These are phyloP conservation scores for Fraxinus excelsior DNA, from an alignment of 257 asterid species.

Conservation along the genomic window DNA sequence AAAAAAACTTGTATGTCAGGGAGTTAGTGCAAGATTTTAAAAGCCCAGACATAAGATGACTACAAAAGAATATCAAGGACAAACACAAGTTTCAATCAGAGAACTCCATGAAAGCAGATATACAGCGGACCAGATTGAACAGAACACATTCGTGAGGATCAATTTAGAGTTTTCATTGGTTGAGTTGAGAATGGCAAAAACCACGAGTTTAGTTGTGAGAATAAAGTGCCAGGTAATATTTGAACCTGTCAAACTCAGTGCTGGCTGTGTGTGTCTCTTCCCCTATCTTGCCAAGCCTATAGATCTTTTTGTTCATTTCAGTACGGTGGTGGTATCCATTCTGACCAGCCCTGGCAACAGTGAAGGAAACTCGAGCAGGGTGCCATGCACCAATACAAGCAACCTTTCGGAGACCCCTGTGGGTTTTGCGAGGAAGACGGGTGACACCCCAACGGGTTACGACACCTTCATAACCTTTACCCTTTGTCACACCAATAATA, in stretches of 20 bases:
- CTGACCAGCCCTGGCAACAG: slow-evolving; percentile 69
- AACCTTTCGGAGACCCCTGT: slow-evolving; percentile 69
- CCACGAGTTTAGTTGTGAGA: neutral
- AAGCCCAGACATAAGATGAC: neutral
- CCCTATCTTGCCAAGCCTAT: slow-evolving; percentile 61
- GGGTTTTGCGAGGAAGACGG: slow-evolving; percentile 64
- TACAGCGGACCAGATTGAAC: too few relatives aligned
- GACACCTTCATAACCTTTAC: slow-evolving; percentile 67
- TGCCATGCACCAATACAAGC: slow-evolving; percentile 76
- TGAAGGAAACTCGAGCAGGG: slow-evolving; percentile 63
- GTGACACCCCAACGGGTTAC: slow-evolving; percentile 81
- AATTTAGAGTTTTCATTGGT: neutral
- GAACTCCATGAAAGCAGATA: neutral
- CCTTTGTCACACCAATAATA: slow-evolving; percentile 63
- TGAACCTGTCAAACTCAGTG: slow-evolving; percentile 58
- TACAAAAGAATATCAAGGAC: neutral
- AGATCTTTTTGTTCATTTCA: slow-evolving; percentile 64
- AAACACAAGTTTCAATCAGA: neutral
- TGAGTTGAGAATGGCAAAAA: neutral
- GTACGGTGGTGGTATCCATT: slow-evolving; percentile 69
- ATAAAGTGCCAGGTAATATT: neutral
- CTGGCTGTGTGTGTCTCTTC: slow-evolving; percentile 47
- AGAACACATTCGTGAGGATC: neutral
- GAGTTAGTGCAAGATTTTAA: neutral
- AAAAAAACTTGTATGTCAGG: neutral